These are phyloP conservation scores for Pleodorina starrii DNA, from an alignment of 139 green algal species.

Conservation along the genomic window DNA sequence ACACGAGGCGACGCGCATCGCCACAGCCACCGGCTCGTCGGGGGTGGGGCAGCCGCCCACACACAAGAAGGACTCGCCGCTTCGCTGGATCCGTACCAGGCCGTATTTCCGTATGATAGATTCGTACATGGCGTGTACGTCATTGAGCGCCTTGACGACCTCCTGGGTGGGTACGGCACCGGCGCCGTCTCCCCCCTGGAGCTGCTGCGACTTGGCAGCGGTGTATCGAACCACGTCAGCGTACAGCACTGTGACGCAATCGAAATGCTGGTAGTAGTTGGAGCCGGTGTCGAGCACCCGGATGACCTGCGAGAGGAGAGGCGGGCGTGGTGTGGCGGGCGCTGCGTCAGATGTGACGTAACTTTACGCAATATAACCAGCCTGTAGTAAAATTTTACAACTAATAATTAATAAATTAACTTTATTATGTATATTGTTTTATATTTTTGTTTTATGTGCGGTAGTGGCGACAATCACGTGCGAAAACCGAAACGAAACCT, in stretches of 20 bases:
- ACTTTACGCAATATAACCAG: no score
- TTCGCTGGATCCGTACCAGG: conserved; percentile 6
- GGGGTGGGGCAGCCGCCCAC: conserved; percentile 32
- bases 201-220: not conserved
- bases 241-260: conserved; percentile 28
- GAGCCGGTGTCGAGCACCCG: not conserved
- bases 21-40: conserved; percentile 14
- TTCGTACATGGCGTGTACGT: conserved; percentile 37
- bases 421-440: no score
- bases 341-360: no score
- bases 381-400: no score
- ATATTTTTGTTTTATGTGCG: no score
- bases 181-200: no score
- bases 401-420: no score
- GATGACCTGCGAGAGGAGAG: conserved; percentile 6
- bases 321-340: no score
- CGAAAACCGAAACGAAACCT: no score
- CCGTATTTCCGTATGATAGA: conserved; percentile 12
- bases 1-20: not conserved
- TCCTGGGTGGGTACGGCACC: not conserved
- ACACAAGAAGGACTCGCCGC: conserved; percentile 18
- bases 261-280: conserved; percentile 28
- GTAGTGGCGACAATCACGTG: no score
- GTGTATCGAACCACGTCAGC: conserved; percentile 39
- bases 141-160: conserved; percentile 31